Evolutionary conservation across 345 rosid genomes (phyloP), one percentile per base, ranked within the genome.

Genomic region (Salix arbutifolia): DNA sequence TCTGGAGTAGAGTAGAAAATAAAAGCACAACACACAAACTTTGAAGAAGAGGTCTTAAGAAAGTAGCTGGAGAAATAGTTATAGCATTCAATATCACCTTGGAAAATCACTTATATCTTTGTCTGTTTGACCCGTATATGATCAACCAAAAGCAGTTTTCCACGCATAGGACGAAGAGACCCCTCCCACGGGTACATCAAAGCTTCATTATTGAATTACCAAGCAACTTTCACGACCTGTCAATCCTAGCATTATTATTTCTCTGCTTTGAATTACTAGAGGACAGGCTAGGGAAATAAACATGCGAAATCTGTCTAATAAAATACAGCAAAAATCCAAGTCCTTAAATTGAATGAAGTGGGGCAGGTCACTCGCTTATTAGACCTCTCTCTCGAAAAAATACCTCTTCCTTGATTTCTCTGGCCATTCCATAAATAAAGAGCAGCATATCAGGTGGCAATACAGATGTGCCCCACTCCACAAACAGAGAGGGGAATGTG

Each of bases 251-350:
- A 79, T 81, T 88, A 77, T 82, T 80, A 78, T 82, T 84, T 80
- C 87, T 80, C 70, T 81, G 79, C 80, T 77, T 82, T 85, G 46
- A 83, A 83, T 74, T 72, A 77, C 87, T 84, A 87, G 77, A 76
- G 52, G 88, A 88, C 89, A 87, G 85, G 82, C 69, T 79, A 85
- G 73, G 87, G 86, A 82, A 79, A 85, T 84, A 79, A 69, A 77
- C 65, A 78, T 84, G 80, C 83, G 78, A 76, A 83, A 53, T 16
- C 69, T 66, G 70, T 56, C 65, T 18, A 61, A 71, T 65, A 73
- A 80, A 78, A 75, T 53, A 69, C 82, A 66, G 74, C 73, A 73
- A 65, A 62, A 73, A 53, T 69, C 66, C 65, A 9, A 61, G 44
- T 56, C 65, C 71, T 71, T 58, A 60, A 61, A 31, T 52, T 26